Base-by-base conservation (phyloP, 2,329 filamentous ascomycete genomes). In the Hypoxylon sp. region DNA sequence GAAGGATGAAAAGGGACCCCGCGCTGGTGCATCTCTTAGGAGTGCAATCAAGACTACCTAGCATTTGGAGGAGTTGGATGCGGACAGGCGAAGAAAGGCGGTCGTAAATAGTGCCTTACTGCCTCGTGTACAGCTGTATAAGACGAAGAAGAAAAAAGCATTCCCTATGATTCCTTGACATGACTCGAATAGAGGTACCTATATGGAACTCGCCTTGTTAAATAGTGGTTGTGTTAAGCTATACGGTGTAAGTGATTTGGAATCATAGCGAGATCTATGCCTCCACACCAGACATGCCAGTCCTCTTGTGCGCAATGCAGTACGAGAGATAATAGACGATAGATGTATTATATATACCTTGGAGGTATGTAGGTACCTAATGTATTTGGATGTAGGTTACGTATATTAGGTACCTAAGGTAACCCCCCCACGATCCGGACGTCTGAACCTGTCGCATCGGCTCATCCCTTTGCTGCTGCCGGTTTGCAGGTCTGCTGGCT, bases 81-180 rank as follows among this genome's bases (percentile, higher is more conserved):
- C 40, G 47, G 17, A 51, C 52, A 68, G 31, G 58, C 63, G 60
- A 66, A 47, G 42, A 58, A 38, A 17, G 54, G 58, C 48, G 62
- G 50, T 48, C 49, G 35, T 47, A 37, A 45, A 21, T 33, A 47
- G 46, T 52, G 57, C 41, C 48, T 21, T 38, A 35, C 54, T 49
- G 42, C 59, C 58, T 69, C 58, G 37, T 72, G 69, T 70, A 70
- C 52, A 70, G 65, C 62, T 72, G 68, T 72, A 71, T 65, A 69
- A 72, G n/a, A n/a, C n/a, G n/a, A n/a, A n/a, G n/a, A 70, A 67
- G 15, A 52, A 62, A 53, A 54, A 55, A 38, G 7, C 15, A 13
- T 21, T 40, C 18, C 9, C 37, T 40, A 35, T 11, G n/a, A 35
- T 4, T 18, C 4, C 33, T 23, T 4, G 18, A 13, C 10, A 10